Evolutionary conservation across 2,329 filamentous ascomycete genomes (phyloP).

Genomic region (Aspergillus sp.): DNA sequence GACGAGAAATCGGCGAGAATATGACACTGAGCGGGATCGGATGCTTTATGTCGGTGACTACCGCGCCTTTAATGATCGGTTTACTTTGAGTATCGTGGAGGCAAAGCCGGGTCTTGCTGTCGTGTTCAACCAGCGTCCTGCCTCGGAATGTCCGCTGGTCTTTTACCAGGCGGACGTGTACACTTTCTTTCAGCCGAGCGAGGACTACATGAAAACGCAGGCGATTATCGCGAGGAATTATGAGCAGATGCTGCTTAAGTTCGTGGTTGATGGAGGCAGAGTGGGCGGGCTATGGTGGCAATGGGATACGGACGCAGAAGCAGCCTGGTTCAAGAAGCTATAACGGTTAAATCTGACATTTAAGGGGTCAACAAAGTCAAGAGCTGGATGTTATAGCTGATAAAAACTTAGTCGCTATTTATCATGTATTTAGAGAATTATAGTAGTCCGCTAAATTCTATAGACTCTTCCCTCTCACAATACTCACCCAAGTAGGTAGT

Average conservation of each 20-base stretch:
- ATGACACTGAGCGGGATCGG: not conserved
- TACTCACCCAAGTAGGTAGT: too few relatives aligned
- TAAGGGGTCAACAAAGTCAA: too few relatives aligned
- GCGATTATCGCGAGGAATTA: not conserved
- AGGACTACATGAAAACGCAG: not conserved
- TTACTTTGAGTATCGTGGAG: not conserved
- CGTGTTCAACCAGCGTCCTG: not conserved
- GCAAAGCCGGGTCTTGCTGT: not conserved
- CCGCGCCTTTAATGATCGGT: not conserved
- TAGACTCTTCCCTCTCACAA: too few relatives aligned
- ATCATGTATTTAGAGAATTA: too few relatives aligned
- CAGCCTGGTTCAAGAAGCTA: not conserved
- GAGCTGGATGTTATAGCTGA: too few relatives aligned
- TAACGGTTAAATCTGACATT: too few relatives aligned
- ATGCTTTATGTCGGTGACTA: not conserved
- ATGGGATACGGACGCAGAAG: not conserved
- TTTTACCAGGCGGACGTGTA: not conserved
- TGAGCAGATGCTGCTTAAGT: not conserved
- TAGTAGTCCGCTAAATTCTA: too few relatives aligned
- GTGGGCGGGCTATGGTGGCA: not conserved
- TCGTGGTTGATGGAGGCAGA: not conserved
- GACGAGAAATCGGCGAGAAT: not conserved
- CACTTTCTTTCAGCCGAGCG: not conserved
- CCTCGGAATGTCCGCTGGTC: not conserved
- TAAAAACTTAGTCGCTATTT: too few relatives aligned